Conservation (phyloP, 2,329 filamentous ascomycete species). For the Fusarium equiseti region DNA sequence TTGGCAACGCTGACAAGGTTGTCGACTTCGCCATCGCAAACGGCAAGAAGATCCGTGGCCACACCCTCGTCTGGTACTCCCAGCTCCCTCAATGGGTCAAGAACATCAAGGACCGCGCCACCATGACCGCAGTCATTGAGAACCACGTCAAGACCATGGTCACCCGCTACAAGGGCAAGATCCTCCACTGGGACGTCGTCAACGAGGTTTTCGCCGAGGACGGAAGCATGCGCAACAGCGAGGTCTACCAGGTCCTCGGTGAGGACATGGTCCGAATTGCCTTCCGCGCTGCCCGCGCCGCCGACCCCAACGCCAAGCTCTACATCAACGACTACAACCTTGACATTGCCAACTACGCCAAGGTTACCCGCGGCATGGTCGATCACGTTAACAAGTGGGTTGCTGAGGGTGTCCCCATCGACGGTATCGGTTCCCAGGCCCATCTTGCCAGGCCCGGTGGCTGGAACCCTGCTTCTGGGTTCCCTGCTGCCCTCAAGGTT, state of each 20-base stretch:
- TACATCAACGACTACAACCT: slow-evolving; percentile 84
- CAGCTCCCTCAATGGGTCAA: slow-evolving; percentile 71
- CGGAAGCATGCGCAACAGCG: slow-evolving; percentile 68
- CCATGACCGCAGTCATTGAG: slow-evolving; percentile 67
- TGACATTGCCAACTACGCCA: slow-evolving; percentile 69
- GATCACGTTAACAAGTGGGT: slow-evolving; percentile 73
- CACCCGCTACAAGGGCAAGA: slow-evolving; percentile 71
- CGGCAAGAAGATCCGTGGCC: slow-evolving; percentile 71
- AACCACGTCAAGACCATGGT: slow-evolving; percentile 71
- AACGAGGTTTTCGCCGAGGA: slow-evolving; percentile 75
- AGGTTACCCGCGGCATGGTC: slow-evolving; percentile 68
- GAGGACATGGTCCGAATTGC: slow-evolving; percentile 78
- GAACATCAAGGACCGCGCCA: slow-evolving; percentile 63
- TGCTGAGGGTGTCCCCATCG: slow-evolving; percentile 63
- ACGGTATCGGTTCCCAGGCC: slow-evolving; percentile 68
- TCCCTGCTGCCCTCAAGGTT: slow-evolving; percentile 61
- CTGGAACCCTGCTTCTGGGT: slow-evolving; percentile 63
- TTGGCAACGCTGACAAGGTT: slow-evolving; percentile 69
- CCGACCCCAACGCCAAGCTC: slow-evolving; percentile 75
- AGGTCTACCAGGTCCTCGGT: slow-evolving; percentile 76
- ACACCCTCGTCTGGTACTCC: slow-evolving; percentile 75
- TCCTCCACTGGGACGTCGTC: slow-evolving; percentile 67
- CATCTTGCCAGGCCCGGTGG: slow-evolving; percentile 60
- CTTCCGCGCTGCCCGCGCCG: slow-evolving; percentile 74
- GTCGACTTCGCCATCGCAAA: slow-evolving; percentile 69